phyloP scores from a whole-genome alignment of 2,329 filamentous ascomycete species.

The Thelonectria discophora region DNA sequence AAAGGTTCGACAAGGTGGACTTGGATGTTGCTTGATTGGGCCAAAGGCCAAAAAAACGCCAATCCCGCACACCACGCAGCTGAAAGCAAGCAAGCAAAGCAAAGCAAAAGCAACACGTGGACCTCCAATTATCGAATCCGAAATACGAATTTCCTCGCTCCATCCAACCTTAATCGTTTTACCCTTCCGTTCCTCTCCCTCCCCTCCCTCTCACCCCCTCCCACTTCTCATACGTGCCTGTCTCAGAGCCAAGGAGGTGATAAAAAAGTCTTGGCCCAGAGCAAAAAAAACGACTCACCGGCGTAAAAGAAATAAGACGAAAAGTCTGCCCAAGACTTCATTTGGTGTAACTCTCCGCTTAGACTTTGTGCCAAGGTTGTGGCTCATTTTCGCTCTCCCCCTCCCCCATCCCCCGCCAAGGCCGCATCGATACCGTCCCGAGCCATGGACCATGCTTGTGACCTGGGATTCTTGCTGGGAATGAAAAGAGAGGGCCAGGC shows the following conservation, averaged over 20 bases:
- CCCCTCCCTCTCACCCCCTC: too few relatives aligned
- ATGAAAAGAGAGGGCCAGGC: too few relatives aligned
- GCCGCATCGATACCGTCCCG: background rate
- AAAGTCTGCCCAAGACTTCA: background rate
- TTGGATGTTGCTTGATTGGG: constrained; percentile 23
- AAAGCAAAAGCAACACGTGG: too few relatives aligned
- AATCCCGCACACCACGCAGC: constrained; percentile 22
- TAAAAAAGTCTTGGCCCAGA: background rate
- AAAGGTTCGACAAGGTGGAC: background rate
- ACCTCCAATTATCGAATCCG: constrained; percentile 29
- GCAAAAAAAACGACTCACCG: background rate
- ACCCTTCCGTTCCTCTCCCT: background rate
- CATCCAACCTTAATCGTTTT: constrained; percentile 23
- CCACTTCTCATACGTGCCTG: background rate
- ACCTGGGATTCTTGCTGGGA: background rate
- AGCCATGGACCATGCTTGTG: background rate
- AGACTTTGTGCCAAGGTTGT: background rate
- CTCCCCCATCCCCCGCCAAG: constrained; percentile 5
- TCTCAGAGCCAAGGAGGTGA: background rate
- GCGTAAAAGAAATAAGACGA: background rate
- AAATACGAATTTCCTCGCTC: constrained; percentile 40
- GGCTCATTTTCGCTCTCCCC: background rate
- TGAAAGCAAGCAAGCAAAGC: constrained; percentile 6
- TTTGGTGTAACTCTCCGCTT: constrained; percentile 1
- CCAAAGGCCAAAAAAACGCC: constrained; percentile 10